Conservation (phyloP, 2,329 filamentous ascomycete species). For the Phoma herbarum region DNA sequence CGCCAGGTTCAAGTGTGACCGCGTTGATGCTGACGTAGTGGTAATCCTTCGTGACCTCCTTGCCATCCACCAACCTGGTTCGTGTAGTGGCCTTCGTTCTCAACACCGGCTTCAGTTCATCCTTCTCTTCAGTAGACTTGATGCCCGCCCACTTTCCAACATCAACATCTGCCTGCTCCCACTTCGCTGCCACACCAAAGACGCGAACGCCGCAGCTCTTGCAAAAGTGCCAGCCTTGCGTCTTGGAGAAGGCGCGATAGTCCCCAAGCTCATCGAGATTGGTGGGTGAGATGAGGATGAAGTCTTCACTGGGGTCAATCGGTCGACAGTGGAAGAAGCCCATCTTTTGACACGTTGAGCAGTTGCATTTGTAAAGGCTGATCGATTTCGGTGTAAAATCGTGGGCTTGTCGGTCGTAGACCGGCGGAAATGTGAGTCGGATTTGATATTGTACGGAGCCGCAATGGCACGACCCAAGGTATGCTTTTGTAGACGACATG, state of each 20-base stretch:
- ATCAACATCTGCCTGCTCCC: conserved; percentile 34
- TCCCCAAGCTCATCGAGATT: conserved; percentile 51
- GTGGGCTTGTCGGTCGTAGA: conserved; percentile 20
- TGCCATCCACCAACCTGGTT: conserved; percentile 23
- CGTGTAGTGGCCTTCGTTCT: conserved; percentile 27
- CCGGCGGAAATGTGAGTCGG: conserved; percentile 55
- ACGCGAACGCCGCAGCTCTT: conserved; percentile 57
- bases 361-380: conserved; percentile 58
- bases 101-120: conserved; percentile 33
- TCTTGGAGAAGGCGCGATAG: conserved; percentile 50
- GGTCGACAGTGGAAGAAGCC: conserved; percentile 58
- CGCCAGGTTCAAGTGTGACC: conserved; percentile 39
- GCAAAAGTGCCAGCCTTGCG: conserved; percentile 58
- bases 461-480: conserved; percentile 59
- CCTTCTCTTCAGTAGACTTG: conserved; percentile 17
- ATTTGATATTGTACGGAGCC: conserved; percentile 56
- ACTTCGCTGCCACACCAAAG: conserved; percentile 50
- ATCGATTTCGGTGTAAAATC: conserved; percentile 21
- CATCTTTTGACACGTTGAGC: conserved; percentile 60
- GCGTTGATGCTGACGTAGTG: conserved; percentile 49
- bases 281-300: conserved; percentile 57
- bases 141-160: conserved; percentile 33
- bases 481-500: conserved; percentile 36
- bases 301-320: conserved; percentile 52
- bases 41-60: conserved; percentile 21